Conservation (phyloP, 176 grass and related monocot genomes). For the Oropetium thomaeum region DNA sequence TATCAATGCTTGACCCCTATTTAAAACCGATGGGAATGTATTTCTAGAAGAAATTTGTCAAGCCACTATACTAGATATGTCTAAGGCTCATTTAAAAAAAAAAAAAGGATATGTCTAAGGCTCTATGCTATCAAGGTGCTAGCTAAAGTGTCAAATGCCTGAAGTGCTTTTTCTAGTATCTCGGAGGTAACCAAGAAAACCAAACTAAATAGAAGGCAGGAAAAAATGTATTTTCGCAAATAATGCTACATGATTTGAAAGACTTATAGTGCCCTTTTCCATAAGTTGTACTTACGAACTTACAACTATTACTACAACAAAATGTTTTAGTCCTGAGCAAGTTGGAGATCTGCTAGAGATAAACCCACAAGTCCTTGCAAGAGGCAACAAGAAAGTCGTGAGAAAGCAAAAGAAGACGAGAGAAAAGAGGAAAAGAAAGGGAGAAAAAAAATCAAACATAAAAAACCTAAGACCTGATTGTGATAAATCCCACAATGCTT, state of each 20-base stretch:
- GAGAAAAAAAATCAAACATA: no score
- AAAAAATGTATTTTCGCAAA: neutral
- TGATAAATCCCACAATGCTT: no score
- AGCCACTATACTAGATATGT: neutral
- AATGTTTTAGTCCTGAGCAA: no score
- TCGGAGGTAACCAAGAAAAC: neutral
- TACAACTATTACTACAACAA: neutral
- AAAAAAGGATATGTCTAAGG: neutral
- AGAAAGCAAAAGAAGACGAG: no score
- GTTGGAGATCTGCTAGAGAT: no score
- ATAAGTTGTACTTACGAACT: neutral
- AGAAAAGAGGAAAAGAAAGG: no score
- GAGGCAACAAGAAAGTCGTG: no score
- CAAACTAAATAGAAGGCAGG: neutral
- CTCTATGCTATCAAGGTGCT: neutral
- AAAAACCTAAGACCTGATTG: no score
- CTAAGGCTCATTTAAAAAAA: no score
- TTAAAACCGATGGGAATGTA: neutral
- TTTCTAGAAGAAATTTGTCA: neutral
- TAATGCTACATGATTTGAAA: neutral
- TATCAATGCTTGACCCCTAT: slow-evolving; percentile 8
- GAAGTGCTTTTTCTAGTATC: neutral
- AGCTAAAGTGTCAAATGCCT: neutral
- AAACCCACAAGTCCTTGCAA: no score
- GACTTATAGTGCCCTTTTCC: neutral